Evolutionary conservation across 176 grass and related monocot species (phyloP).

Genomic region (Aegilops speltoides): DNA sequence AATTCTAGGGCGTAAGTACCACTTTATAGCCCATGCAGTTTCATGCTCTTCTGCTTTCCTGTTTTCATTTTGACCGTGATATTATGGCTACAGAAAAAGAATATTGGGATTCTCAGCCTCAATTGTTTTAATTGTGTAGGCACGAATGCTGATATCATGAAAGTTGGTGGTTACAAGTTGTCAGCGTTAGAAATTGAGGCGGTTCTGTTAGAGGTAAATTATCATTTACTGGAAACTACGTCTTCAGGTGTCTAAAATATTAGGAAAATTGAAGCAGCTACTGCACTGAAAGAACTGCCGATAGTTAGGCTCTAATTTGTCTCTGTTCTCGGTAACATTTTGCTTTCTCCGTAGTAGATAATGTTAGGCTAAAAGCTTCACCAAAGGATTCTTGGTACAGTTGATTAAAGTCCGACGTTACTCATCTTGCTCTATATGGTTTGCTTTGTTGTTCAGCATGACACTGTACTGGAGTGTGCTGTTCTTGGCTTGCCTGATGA

Average conservation of each 20-base stretch:
- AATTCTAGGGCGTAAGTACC: slow-evolving; percentile 90
- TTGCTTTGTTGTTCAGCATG: slow-evolving; percentile 50
- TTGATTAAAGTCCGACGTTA: background rate
- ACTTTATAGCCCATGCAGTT: background rate
- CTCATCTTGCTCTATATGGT: slow-evolving; percentile 17
- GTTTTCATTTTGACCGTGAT: slow-evolving; percentile 24
- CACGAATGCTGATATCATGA: slow-evolving; percentile 99
- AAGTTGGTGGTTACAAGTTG: slow-evolving; percentile 96
- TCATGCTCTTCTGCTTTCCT: background rate
- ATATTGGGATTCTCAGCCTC: background rate
- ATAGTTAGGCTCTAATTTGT: background rate
- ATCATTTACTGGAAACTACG: background rate
- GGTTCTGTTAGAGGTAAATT: slow-evolving; percentile 77
- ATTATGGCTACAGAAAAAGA: background rate
- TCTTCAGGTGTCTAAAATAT: background rate
- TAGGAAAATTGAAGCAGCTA: background rate
- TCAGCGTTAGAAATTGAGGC: slow-evolving; percentile 96
- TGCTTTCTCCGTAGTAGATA: background rate
- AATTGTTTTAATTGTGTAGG: slow-evolving; percentile 50
- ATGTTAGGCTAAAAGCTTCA: slow-evolving; percentile 15
- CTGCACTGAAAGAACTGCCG: background rate
- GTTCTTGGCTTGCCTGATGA: slow-evolving; percentile 79
- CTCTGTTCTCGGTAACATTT: background rate
- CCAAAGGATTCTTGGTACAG: background rate
- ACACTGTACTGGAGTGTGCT: slow-evolving; percentile 66